A percentile compares a stretch with the other conserved stretches of the same genome.
These are phyloP conservation scores for Fusarium chlamydosporum DNA, from an alignment of 2,329 filamentous ascomycete genomes.

Conservation along the genomic window DNA sequence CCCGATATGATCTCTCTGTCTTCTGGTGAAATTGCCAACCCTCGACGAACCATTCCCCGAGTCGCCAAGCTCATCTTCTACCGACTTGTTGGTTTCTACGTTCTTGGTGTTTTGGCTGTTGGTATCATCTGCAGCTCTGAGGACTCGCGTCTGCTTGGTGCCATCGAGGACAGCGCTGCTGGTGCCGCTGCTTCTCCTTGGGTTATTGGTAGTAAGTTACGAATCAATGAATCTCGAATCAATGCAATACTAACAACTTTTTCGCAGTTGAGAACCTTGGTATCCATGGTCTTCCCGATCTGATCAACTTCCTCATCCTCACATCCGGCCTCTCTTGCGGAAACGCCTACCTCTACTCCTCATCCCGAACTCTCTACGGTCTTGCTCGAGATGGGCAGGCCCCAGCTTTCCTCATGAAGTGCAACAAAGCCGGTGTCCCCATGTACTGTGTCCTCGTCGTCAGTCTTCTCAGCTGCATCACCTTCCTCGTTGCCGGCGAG, in stretches of 20 bases:
- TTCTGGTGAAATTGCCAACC: constrained; percentile 73
- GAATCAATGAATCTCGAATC: accelerated
- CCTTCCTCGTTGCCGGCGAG: constrained; percentile 64
- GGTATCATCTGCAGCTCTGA: constrained; percentile 69
- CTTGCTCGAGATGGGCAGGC: constrained; percentile 64
- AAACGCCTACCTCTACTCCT: constrained; percentile 65
- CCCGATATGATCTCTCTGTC: constrained; percentile 75
- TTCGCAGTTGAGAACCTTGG: constrained; percentile 62
- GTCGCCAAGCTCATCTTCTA: constrained; percentile 82
- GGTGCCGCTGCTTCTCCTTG: constrained; percentile 72
- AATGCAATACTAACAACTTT: constrained; percentile 5
- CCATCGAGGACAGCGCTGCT: constrained; percentile 64
- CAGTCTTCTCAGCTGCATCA: constrained; percentile 63
- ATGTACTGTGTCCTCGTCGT: constrained; percentile 67
- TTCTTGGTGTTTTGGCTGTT: constrained; percentile 72
- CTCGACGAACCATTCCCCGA: constrained; percentile 73
- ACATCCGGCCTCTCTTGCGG: constrained; percentile 63
- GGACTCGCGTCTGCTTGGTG: constrained; percentile 58
- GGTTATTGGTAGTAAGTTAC: constrained; percentile 62
- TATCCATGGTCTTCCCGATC: constrained; percentile 65
- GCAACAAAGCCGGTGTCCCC: constrained; percentile 71
- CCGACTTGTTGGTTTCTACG: constrained; percentile 78
- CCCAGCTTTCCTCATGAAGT: constrained; percentile 66
- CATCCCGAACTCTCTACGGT: constrained; percentile 62
- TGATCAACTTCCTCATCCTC: constrained; percentile 74